Conservation (phyloP, 371 early-diverging fungal species). For the Rhizopus delemar region DNA sequence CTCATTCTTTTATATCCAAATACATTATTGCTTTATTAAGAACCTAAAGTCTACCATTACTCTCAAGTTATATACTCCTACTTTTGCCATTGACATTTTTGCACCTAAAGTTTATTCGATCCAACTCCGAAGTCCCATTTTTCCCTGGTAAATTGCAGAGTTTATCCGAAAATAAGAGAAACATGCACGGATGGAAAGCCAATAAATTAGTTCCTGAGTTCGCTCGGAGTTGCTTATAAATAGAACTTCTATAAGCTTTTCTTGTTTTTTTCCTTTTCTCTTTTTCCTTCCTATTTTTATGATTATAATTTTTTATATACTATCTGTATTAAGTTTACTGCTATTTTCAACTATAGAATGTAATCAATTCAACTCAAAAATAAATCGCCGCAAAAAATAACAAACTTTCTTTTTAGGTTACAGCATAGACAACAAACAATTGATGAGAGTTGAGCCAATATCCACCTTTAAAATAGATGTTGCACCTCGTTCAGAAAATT, state of each 20-base stretch:
- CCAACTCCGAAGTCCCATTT: too few species aligned
- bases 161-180: too few species aligned
- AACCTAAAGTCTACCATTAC: too few species aligned
- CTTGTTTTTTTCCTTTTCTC: not conserved
- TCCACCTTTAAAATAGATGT: constrained; percentile 32
- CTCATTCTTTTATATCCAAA: too few species aligned
- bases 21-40: too few species aligned
- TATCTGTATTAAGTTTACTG: not conserved
- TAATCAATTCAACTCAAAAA: not conserved
- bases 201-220: constrained; percentile 2
- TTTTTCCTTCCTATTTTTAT: not conserved
- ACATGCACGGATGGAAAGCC: too few species aligned
- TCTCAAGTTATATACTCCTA: too few species aligned
- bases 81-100: too few species aligned
- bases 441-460: constrained; percentile 35
- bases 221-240: not conserved
- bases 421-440: constrained; percentile 31
- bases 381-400: too few species aligned
- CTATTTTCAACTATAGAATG: constrained; percentile 3
- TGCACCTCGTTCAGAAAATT: constrained; percentile 36
- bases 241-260: not conserved
- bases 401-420: constrained; percentile 8
- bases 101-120: too few species aligned
- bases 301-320: not conserved
- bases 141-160: too few species aligned